Base-by-base conservation (phyloP, 768 basidiomycete species). In the Russula virescens region DNA sequence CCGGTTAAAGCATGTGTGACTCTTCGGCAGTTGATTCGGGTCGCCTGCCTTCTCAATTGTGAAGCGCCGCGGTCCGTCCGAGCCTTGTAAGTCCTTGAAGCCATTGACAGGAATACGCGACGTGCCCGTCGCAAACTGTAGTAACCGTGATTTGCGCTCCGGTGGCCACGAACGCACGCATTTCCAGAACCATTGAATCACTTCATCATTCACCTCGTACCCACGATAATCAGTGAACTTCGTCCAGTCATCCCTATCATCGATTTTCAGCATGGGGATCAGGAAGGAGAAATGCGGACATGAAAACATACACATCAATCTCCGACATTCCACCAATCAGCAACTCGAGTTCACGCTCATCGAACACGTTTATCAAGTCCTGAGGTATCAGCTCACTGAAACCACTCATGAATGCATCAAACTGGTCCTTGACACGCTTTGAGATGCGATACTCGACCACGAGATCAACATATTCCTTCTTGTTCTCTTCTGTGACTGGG, bases 111-210 rank as follows among this genome's bases (percentile, higher is more conserved):
- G 96, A 66, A 97, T 95, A 66, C 96, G 89, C 14, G 93, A 95
- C 13, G 95, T 98, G 23, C 95, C 95, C 23, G 95, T 98, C 8
- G 95, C 94, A 72, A 99, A 99, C 75, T 98, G 96, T 58, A 98
- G 78, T 55, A 98, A 76, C 35, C 96, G 91, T 16, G 92, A 94
- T 79, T 99, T 99, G 75, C 95, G 88, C 79, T 99, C 97, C 0
- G 96, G 87, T 13, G 97, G 96, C 97, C 97, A 99, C 69, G 88
- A 86, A 68, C 92, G 89, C 49, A 99, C 92, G 70, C 93, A 94
- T 78, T 98, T 94, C 97, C 97, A 99, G 88, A 99, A 99, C 97
- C 97, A 99, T 72, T 98, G 94, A 60, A 99, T 95, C 52, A 95
- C 91, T 71, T 96, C 93, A 71, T 96, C 94, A 69, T 88, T 90